Percentiles rank a stretch among this genome's conserved stretches.
Evolutionary conservation across 331 rosid species (phyloP).

Genomic region (Telfairia occidentalis): DNA sequence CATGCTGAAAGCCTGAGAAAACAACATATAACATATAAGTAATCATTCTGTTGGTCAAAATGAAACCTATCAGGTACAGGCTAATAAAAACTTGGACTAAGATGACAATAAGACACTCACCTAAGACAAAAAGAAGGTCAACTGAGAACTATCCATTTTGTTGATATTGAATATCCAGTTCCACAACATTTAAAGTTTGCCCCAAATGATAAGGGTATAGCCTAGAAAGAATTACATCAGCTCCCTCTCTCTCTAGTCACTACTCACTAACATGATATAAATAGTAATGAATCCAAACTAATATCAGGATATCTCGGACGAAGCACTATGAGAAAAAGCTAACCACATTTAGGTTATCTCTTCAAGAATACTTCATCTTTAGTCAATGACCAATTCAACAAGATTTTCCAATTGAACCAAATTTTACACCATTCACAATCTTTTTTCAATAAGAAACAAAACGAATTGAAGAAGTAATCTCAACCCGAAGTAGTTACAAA

Average conservation of each 20-base stretch:
- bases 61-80: not conserved
- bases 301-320: not conserved
- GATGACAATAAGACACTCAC: not conserved
- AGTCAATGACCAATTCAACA: not conserved
- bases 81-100: not conserved
- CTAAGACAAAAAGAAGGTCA: not conserved
- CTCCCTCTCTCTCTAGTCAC: not conserved
- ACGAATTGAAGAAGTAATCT: no score
- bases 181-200: not conserved
- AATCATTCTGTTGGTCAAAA: no score
- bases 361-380: not conserved
- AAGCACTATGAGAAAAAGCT: not conserved
- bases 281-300: not conserved
- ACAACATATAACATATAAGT: no score
- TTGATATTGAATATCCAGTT: not conserved
- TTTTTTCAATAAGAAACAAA: no score
- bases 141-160: not conserved
- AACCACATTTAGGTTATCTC: not conserved
- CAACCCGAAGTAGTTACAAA: no score
- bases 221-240: not conserved
- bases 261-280: not conserved
- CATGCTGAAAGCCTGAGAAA: not conserved
- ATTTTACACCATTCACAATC: not conserved
- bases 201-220: not conserved
- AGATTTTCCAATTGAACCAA: not conserved